A percentile compares a stretch with the other conserved stretches of the same genome.
These are phyloP conservation scores for Caryopteris hybrid DNA, from an alignment of 305 asterid species.

Conservation along the genomic window DNA sequence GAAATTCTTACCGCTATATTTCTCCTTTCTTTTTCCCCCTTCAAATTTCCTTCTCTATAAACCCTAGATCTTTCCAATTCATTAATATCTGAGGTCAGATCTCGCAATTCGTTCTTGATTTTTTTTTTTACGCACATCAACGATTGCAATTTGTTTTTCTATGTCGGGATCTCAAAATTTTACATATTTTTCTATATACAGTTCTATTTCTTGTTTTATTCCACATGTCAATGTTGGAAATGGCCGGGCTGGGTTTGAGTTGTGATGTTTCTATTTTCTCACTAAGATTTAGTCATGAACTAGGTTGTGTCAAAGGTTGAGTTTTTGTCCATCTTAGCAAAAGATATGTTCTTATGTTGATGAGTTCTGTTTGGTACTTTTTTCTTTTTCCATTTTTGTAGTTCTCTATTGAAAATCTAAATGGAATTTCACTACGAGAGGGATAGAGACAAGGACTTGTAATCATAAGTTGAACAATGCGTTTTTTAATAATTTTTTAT, in stretches of 20 bases:
- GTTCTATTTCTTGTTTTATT: not conserved
- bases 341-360: not conserved
- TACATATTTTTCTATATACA: not conserved
- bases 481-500: not conserved
- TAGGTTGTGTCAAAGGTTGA: not conserved
- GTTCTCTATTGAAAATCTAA: not conserved
- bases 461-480: not conserved
- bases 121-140: not conserved
- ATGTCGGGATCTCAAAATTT: not conserved
- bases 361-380: not conserved
- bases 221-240: not conserved
- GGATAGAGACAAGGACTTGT: not conserved
- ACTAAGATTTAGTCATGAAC: not conserved
- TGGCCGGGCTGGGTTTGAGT: not conserved
- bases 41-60: not conserved
- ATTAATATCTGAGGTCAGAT: slow-evolving; percentile 3
- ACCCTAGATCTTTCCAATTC: slow-evolving; percentile 32
- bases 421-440: not conserved
- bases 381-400: not conserved
- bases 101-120: not conserved
- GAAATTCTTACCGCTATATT: slow-evolving; percentile 47
- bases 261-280: not conserved
- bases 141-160: slow-evolving; percentile 12
- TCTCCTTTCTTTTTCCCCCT: not conserved
- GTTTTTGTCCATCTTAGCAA: not conserved